phyloP scores from a whole-genome alignment of 1,139 yeast species.

The Kodamaea fungicola region DNA sequence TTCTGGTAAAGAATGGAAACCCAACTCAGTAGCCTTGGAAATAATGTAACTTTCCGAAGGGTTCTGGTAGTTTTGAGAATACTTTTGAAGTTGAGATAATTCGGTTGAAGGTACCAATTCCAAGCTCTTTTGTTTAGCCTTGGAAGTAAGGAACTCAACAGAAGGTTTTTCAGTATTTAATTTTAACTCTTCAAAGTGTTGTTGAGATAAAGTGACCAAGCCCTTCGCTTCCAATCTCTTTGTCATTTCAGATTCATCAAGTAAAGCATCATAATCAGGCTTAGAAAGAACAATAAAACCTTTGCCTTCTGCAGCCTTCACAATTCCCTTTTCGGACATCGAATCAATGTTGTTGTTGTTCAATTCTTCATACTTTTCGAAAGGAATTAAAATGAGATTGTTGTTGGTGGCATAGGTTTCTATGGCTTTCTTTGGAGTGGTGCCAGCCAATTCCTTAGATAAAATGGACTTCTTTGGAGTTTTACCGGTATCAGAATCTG shows the following conservation, averaged over 20 bases:
- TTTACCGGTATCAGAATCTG: conserved; percentile 15
- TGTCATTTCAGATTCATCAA: conserved; percentile 35
- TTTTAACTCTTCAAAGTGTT: conserved; percentile 19
- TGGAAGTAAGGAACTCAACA: conserved; percentile 15
- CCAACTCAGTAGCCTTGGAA: conserved; percentile 21
- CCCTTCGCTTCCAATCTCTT: conserved; percentile 29
- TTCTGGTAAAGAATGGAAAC: conserved; percentile 22
- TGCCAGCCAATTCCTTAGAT: conserved; percentile 21
- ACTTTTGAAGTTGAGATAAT: conserved; percentile 16
- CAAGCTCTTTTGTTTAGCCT: conserved; percentile 15
- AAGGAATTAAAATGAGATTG: conserved; percentile 47
- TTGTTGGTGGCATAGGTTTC: conserved; percentile 49
- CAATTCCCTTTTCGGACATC: conserved; percentile 21
- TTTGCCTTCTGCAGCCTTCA: conserved; percentile 19
- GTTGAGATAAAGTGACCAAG: conserved; percentile 29
- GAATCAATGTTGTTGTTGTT: conserved; percentile 22
- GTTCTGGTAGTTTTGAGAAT: conserved; percentile 10
- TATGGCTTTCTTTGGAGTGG: conserved; percentile 30
- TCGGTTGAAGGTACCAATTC: conserved; percentile 19
- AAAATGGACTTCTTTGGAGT: conserved; percentile 9
- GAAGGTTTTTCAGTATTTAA: conserved; percentile 15
- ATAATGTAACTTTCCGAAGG: conserved; percentile 31
- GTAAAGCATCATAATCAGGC: conserved; percentile 20
- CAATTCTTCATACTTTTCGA: conserved; percentile 41
- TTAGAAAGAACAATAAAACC: conserved; percentile 28